Conservation (phyloP, 176 grass and related monocot genomes). For the Hyparrhenia diplandra region DNA sequence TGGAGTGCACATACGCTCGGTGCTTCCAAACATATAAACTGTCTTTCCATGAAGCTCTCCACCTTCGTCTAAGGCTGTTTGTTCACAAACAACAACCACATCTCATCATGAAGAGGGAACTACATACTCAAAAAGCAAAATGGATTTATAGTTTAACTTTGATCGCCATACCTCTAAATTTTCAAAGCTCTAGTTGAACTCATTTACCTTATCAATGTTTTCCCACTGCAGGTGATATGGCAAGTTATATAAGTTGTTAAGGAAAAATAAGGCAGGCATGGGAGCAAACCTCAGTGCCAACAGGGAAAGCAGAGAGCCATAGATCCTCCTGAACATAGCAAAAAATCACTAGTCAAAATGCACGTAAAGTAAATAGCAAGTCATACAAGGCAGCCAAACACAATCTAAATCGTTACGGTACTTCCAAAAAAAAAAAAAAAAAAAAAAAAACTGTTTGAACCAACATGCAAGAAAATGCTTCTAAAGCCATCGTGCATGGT, state of each 20-base stretch:
- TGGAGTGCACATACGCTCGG: slow-evolving; percentile 55
- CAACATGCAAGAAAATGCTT: background rate
- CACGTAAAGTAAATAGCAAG: background rate
- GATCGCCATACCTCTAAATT: slow-evolving; percentile 68
- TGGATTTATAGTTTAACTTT: background rate
- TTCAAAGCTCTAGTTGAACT: slow-evolving; percentile 85
- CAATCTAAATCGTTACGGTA: background rate
- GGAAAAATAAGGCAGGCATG: background rate
- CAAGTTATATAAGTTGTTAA: background rate
- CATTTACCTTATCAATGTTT: slow-evolving; percentile 86
- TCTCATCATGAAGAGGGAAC: slow-evolving; percentile 4
- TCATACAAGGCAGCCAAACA: background rate
- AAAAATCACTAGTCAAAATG: background rate
- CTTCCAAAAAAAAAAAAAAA: too few relatives aligned
- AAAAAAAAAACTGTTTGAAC: background rate
- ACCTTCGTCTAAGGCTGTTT: slow-evolving; percentile 82
- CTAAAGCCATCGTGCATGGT: background rate
- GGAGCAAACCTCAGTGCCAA: slow-evolving; percentile 64
- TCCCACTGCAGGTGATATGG: slow-evolving; percentile 59
- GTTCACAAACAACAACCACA: slow-evolving; percentile 9
- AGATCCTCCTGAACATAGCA: slow-evolving; percentile 63
- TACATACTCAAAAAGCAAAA: background rate
- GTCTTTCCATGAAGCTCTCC: slow-evolving; percentile 74
- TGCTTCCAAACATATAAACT: slow-evolving; percentile 86
- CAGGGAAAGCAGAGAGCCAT: slow-evolving; percentile 67